Conservation (phyloP, 495 filamentous ascomycete genomes). For the Hypoxylon perforatum region DNA sequence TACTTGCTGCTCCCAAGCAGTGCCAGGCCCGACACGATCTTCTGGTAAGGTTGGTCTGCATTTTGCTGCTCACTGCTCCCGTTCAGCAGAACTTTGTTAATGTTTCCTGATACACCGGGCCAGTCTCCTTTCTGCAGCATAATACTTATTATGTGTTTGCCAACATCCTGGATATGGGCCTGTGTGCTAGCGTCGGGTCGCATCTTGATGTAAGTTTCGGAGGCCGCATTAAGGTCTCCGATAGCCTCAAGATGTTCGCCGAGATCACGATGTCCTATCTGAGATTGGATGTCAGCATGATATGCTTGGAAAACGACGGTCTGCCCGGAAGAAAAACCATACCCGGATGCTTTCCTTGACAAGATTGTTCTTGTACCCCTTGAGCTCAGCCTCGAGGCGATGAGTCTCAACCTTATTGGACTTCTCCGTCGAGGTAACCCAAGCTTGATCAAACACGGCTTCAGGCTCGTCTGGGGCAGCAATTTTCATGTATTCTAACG, state of each 20-base stretch:
- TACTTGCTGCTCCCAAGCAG: constrained; percentile 73
- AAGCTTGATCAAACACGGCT: constrained; percentile 71
- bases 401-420: constrained; percentile 74
- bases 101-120: constrained; percentile 69
- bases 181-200: constrained; percentile 58
- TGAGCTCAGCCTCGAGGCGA: constrained; percentile 82
- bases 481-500: constrained; percentile 70
- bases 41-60: constrained; percentile 69
- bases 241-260: constrained; percentile 58
- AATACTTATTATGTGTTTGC: constrained; percentile 56
- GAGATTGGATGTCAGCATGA: constrained; percentile 2
- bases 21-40: constrained; percentile 75
- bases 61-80: constrained; percentile 68
- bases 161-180: constrained; percentile 56
- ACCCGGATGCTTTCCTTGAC: constrained; percentile 98
- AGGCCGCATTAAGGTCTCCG: constrained; percentile 53
- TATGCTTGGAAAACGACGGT: neutral
- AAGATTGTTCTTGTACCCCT: constrained; percentile 95
- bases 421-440: constrained; percentile 72
- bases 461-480: constrained; percentile 75
- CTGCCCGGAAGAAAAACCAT: constrained; percentile 44
- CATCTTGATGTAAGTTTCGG: constrained; percentile 58
- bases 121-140: constrained; percentile 59
- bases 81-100: constrained; percentile 71
- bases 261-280: constrained; percentile 63